Conservation (phyloP, 495 filamentous ascomycete species). For the Neurospora sp. region DNA sequence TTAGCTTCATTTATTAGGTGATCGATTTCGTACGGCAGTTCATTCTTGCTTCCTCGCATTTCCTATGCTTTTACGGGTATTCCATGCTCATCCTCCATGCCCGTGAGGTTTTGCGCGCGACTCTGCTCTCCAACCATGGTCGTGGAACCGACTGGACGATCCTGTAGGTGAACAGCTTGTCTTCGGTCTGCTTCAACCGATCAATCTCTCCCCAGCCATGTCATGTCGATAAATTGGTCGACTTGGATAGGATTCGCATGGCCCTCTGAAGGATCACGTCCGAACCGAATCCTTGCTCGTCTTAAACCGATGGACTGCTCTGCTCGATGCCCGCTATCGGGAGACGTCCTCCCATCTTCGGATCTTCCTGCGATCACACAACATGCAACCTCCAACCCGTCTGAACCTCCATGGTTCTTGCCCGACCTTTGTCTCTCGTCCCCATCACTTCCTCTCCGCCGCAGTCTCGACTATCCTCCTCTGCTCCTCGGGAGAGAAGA, state of each 20-base stretch:
- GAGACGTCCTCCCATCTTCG: not conserved
- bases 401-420: not conserved
- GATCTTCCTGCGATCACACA: not conserved
- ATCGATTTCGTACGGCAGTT: not conserved
- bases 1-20: not conserved
- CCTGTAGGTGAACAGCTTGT: not conserved
- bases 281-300: not conserved
- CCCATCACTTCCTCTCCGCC: not conserved
- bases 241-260: not conserved
- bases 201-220: not conserved
- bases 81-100: not conserved
- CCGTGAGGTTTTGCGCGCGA: not conserved
- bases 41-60: not conserved
- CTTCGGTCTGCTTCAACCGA: not conserved
- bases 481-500: conserved; percentile 38
- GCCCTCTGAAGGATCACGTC: not conserved
- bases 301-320: not conserved
- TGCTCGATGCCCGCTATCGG: not conserved
- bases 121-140: not conserved
- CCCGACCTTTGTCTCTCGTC: not conserved
- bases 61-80: not conserved
- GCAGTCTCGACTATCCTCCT: conserved; percentile 22
- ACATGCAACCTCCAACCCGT: not conserved
- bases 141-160: not conserved
- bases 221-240: not conserved